These are phyloP conservation scores for Colletotrichum liriopes DNA, from an alignment of 2,329 filamentous ascomycete species.

Conservation along the genomic window DNA sequence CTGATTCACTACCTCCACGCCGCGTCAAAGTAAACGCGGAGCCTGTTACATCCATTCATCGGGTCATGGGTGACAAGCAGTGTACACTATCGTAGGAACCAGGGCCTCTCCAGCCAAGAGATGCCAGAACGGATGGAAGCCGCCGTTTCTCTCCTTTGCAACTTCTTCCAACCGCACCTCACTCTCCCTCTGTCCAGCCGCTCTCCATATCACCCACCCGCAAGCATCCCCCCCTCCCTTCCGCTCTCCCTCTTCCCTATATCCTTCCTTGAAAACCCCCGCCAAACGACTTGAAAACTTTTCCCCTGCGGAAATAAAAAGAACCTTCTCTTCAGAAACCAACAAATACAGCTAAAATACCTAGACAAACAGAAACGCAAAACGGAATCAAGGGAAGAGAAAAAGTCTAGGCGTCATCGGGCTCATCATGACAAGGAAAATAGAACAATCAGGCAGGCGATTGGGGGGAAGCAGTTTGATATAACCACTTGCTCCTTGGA, in stretches of 20 bases:
- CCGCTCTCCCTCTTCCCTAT: not conserved
- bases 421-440: not conserved
- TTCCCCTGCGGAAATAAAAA: not conserved
- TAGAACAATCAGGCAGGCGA: not conserved
- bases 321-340: not conserved
- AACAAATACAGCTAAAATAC: not conserved
- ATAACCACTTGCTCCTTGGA: not conserved
- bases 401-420: conserved; percentile 12
- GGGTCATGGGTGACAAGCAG: not conserved
- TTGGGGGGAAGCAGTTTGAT: not conserved
- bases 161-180: not conserved
- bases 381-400: not conserved
- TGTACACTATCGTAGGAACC: not conserved
- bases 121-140: not conserved
- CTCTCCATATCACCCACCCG: not conserved
- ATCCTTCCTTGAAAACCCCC: not conserved
- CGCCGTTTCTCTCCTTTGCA: not conserved
- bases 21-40: not conserved
- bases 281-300: not conserved
- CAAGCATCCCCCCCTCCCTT: not conserved
- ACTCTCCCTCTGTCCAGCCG: not conserved
- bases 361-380: not conserved
- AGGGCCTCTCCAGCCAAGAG: not conserved
- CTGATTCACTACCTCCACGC: not conserved
- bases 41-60: no score